Evolutionary conservation across 495 filamentous ascomycete species (phyloP).

Genomic region (Penicillium paradoxum): DNA sequence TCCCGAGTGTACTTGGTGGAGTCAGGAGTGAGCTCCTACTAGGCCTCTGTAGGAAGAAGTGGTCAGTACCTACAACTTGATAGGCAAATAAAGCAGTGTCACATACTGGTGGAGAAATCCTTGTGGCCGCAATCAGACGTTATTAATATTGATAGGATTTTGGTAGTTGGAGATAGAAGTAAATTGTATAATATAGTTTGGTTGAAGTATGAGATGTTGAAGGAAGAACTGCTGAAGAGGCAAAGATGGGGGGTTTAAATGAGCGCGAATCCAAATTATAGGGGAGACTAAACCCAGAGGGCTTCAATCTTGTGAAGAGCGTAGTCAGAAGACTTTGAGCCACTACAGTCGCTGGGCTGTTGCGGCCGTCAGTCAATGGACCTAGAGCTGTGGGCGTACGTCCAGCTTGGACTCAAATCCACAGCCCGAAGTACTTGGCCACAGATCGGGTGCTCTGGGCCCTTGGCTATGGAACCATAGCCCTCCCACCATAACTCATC

Average conservation of each 20-base stretch:
- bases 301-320: background rate
- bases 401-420: no score
- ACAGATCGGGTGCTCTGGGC: no score
- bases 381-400: no score
- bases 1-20: conserved; percentile 62
- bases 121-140: conserved; percentile 69
- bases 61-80: conserved; percentile 20
- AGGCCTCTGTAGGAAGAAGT: conserved; percentile 45
- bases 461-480: no score
- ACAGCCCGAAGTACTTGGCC: no score
- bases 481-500: no score
- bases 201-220: no score
- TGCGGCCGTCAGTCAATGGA: conserved; percentile 2
- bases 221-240: no score
- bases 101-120: conserved; percentile 56
- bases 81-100: background rate
- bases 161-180: background rate
- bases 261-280: no score
- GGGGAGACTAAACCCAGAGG: background rate
- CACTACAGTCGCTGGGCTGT: background rate
- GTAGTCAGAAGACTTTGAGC: background rate
- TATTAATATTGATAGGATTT: conserved; percentile 43
- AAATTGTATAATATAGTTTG: no score
- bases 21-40: conserved; percentile 59
- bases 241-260: no score